Evolutionary conservation across 768 basidiomycete species (phyloP).

Genomic region (Lentinula guzmanii): DNA sequence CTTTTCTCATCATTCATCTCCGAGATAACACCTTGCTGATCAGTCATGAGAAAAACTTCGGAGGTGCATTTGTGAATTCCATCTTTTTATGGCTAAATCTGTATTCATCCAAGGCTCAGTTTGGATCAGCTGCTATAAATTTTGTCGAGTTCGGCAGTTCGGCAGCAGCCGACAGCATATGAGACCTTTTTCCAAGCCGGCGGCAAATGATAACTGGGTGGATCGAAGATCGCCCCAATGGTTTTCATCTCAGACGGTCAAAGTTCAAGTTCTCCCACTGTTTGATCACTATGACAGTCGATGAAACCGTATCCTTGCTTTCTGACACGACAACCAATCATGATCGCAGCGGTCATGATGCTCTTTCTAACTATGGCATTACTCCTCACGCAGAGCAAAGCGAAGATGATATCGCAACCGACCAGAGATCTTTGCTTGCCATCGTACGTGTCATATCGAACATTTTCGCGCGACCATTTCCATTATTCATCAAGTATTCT

Average conservation of each 20-base stretch:
- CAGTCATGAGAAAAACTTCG: too few relatives aligned
- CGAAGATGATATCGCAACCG: neutral
- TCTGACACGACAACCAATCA: constrained; percentile 2
- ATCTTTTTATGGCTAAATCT: too few relatives aligned
- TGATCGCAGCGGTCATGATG: neutral
- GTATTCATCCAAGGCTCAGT: too few relatives aligned
- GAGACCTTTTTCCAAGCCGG: neutral
- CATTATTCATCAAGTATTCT: neutral
- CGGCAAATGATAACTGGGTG: too few relatives aligned
- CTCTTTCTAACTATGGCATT: constrained; percentile 8
- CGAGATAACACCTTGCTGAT: too few relatives aligned
- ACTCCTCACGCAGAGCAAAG: constrained; percentile 5
- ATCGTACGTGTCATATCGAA: constrained; percentile 15
- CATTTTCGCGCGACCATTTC: neutral
- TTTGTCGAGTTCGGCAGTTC: too few relatives aligned
- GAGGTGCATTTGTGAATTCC: too few relatives aligned
- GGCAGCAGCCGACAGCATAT: too few relatives aligned
- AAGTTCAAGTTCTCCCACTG: neutral
- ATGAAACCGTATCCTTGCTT: constrained; percentile 31
- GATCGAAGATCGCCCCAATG: neutral
- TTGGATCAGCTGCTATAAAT: too few relatives aligned
- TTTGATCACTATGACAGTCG: constrained; percentile 16
- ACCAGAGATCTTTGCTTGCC: constrained; percentile 6
- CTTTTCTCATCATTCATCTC: too few relatives aligned
- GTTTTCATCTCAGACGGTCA: too few relatives aligned